Base-by-base conservation (phyloP, 345 rosid genomes). In the Populus pruinosa region DNA sequence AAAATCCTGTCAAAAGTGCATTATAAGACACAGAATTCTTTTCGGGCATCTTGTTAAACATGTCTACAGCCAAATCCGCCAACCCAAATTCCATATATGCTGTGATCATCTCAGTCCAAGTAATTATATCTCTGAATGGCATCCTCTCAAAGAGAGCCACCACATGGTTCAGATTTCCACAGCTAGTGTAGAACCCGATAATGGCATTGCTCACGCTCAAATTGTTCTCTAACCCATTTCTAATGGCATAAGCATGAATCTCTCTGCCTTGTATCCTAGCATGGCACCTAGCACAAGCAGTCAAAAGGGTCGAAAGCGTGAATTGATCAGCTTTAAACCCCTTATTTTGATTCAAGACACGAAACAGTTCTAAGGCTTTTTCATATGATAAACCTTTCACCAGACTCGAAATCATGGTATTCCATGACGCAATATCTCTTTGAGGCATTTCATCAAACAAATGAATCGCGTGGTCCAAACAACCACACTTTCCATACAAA, bases 21-120 rank as follows among this genome's bases (percentile, higher is more conserved):
- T 87, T 88, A 72, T 85, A 91, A n/a, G 94, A 87, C 86, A 90
- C 74, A 67, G 70, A 67, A 72, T 89, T 93, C 77, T 80, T 91
- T 72, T 91, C 90, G 0, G 90, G 91, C 90, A 91, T 88, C 83
- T 79, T 85, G 77, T 83, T 78, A 39, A 89, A 93, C 70, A 86
- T 63, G 79, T 89, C 87, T 83, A 87, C 82, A 49, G 97, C 98
- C 29, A 73, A 70, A 84, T 87, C 90, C 39, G 90, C 88, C 72
- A 71, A 83, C 35, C 94, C 95, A 71, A 87, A 91, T 80, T 85
- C 90, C 92, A 88, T 89, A 47, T 89, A 90, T 25, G 93, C 91
- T 16, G 75, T 76, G 72, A 91, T 84, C 91, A 94, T 85, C 82
- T 83, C 86, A 0, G 97, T 93, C 85, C 86, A 89, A 66, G 94